Evolutionary conservation across 2,329 filamentous ascomycete genomes (phyloP).

Genomic region (Pestalotiopsis sp.): DNA sequence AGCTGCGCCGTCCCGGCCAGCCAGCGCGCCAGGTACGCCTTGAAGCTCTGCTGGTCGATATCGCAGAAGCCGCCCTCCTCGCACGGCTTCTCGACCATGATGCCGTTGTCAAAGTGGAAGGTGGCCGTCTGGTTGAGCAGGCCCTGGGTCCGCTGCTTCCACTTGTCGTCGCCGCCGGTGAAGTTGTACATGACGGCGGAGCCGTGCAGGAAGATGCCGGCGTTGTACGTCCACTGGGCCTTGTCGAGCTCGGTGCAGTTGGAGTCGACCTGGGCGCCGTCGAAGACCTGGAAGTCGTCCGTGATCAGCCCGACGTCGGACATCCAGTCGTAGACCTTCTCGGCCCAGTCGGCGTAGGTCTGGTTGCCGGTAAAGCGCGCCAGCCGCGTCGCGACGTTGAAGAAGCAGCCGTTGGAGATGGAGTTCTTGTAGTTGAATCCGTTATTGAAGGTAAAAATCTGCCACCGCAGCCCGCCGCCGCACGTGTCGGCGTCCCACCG

Average conservation of each 20-base stretch:
- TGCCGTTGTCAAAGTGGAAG: conserved; percentile 57
- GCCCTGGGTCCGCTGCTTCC: conserved; percentile 61
- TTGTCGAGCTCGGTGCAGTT: conserved; percentile 55
- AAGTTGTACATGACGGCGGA: conserved; percentile 65
- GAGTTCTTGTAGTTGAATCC: conserved; percentile 54
- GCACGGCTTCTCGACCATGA: conserved; percentile 70
- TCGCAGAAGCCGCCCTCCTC: conserved; percentile 64
- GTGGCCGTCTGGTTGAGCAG: conserved; percentile 51
- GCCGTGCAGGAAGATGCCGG: conserved; percentile 65
- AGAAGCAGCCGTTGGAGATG: conserved; percentile 50
- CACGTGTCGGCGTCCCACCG: conserved; percentile 59
- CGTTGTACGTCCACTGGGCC: conserved; percentile 71
- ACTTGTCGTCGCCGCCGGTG: conserved; percentile 50
- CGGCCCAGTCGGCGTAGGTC: conserved; percentile 64
- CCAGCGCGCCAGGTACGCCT: conserved; percentile 74
- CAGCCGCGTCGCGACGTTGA: conserved; percentile 57
- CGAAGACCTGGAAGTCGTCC: conserved; percentile 12
- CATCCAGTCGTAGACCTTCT: conserved; percentile 58
- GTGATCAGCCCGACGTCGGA: conserved; percentile 17
- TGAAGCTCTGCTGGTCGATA: conserved; percentile 74
- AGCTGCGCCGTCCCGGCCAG: conserved; percentile 56
- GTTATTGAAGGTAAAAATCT: conserved; percentile 61
- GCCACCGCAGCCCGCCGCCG: conserved; percentile 66
- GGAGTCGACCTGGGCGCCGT: conserved; percentile 40
- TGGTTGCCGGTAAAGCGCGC: conserved; percentile 64